Conservation (phyloP, 306 rosid genomes). For the Crataegus laevigata region DNA sequence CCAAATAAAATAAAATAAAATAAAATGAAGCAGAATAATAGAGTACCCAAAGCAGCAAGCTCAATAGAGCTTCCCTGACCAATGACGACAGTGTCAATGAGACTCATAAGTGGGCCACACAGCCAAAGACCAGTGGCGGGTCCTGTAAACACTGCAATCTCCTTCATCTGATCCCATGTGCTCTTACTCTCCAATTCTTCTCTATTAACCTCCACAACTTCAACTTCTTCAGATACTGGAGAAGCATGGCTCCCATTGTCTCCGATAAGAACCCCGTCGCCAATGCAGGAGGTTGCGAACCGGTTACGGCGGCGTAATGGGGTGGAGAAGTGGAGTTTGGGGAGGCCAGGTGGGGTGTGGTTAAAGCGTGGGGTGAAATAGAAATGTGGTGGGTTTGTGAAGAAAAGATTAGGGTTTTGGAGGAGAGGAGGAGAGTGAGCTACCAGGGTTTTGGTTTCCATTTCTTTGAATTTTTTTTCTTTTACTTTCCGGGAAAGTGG, state of each 20-base stretch:
- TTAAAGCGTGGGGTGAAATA: constrained; percentile 12
- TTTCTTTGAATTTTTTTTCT: neutral
- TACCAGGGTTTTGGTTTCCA: constrained; percentile 24
- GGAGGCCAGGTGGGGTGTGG: neutral
- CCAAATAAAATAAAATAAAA: neutral
- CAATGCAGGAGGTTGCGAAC: constrained; percentile 14
- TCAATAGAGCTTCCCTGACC: constrained; percentile 89
- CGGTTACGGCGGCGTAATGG: neutral
- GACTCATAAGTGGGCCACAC: constrained; percentile 83
- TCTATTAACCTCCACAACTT: neutral
- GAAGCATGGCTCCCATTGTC: neutral
- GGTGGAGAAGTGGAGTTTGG: constrained; percentile 5
- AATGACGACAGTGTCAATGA: constrained; percentile 73
- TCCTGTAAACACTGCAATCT: constrained; percentile 59
- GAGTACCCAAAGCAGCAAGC: constrained; percentile 90
- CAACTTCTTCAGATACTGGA: constrained; percentile 3
- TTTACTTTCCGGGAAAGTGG: constrained; percentile 2
- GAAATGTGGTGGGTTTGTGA: neutral
- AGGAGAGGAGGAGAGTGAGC: constrained; percentile 11
- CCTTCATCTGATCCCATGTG: constrained; percentile 64
- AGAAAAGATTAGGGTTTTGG: constrained; percentile 25
- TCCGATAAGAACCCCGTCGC: constrained; percentile 1
- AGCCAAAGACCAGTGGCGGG: constrained; percentile 85
- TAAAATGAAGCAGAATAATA: too few species aligned
- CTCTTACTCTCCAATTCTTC: constrained; percentile 37